Percentiles rank a stretch among this genome's conserved stretches.
These are phyloP conservation scores for Aspergillus fructus DNA, from an alignment of 2,329 filamentous ascomycete genomes.

Conservation along the genomic window DNA sequence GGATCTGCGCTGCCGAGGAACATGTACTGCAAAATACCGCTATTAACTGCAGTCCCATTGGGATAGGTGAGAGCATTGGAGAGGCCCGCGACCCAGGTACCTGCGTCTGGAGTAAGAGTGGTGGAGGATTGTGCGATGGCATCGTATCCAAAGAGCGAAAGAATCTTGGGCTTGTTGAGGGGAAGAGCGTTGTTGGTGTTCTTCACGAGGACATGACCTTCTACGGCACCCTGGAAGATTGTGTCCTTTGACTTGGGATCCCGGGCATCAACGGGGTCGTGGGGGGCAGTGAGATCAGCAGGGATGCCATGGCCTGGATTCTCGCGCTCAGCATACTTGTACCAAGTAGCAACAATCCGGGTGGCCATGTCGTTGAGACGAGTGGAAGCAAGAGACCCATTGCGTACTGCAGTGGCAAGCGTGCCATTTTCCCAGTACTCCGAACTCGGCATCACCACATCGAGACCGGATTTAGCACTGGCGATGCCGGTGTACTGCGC, in stretches of 20 bases:
- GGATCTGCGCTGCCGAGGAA: neutral
- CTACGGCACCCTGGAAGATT: conserved; percentile 53
- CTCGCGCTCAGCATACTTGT: conserved; percentile 17
- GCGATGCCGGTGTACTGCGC: conserved; percentile 70
- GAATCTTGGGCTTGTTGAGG: conserved; percentile 29
- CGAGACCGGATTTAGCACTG: conserved; percentile 46
- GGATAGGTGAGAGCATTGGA: conserved; percentile 8
- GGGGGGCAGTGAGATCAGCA: conserved; percentile 43
- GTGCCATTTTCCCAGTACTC: neutral
- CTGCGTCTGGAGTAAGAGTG: neutral
- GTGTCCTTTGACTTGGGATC: conserved; percentile 27
- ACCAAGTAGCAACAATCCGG: conserved; percentile 14
- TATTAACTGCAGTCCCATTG: neutral
- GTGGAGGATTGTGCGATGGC: conserved; percentile 22
- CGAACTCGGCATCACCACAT: neutral
- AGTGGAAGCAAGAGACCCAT: conserved; percentile 6
- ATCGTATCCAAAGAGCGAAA: conserved; percentile 64
- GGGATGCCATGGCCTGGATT: conserved; percentile 35
- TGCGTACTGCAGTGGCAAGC: conserved; percentile 25
- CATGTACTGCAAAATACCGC: neutral
- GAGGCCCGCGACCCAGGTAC: conserved; percentile 1
- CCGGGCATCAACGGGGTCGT: conserved; percentile 55
- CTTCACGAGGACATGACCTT: conserved; percentile 58
- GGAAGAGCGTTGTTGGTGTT: conserved; percentile 53
- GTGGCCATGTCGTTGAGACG: conserved; percentile 17